A percentile compares a stretch with the other conserved stretches of the same genome.
Conservation (phyloP, 805 yeast species). For the Kluyveromyces starmeri region DNA sequence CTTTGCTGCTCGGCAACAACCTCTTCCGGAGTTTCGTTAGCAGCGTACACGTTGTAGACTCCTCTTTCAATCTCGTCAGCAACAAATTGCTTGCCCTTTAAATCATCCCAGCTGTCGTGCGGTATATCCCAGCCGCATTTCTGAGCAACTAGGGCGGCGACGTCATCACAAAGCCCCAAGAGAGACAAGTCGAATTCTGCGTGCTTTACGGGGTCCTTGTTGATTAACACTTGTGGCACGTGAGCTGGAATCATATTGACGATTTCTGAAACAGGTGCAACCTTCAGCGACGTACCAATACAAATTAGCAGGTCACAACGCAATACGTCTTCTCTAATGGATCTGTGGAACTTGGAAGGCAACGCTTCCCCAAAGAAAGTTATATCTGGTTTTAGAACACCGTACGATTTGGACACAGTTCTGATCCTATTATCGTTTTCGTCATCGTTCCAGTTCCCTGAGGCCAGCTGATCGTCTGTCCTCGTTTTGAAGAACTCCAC, state of each 20-base stretch:
- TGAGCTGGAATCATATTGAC: constrained; percentile 62
- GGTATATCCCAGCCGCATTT: constrained; percentile 52
- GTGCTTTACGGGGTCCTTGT: constrained; percentile 66
- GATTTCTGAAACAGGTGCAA: constrained; percentile 84
- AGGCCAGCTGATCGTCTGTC: constrained; percentile 8
- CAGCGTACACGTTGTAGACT: constrained; percentile 19
- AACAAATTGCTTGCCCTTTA: constrained; percentile 17
- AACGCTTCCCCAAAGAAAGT: constrained; percentile 85
- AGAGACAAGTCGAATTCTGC: constrained; percentile 71
- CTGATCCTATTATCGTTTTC: constrained; percentile 1
- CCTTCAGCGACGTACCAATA: constrained; percentile 86
- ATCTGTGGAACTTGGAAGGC: constrained; percentile 59
- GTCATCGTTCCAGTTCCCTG: constrained; percentile 4
- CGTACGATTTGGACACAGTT: constrained; percentile 41
- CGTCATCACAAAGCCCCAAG: constrained; percentile 79
- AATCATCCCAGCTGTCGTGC: constrained; percentile 39
- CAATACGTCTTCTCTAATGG: constrained; percentile 47
- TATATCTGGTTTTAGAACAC: constrained; percentile 87
- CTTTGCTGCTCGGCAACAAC: background rate
- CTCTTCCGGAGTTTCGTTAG: background rate
- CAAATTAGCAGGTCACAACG: constrained; percentile 74
- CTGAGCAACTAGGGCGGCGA: constrained; percentile 53
- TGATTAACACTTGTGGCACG: constrained; percentile 78
- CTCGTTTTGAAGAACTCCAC: constrained; percentile 23
- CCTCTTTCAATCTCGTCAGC: constrained; percentile 24